Percentiles rank a stretch among this genome's conserved stretches.
These are phyloP conservation scores for Candida suzukii DNA, from an alignment of 805 yeast species.

Conservation along the genomic window DNA sequence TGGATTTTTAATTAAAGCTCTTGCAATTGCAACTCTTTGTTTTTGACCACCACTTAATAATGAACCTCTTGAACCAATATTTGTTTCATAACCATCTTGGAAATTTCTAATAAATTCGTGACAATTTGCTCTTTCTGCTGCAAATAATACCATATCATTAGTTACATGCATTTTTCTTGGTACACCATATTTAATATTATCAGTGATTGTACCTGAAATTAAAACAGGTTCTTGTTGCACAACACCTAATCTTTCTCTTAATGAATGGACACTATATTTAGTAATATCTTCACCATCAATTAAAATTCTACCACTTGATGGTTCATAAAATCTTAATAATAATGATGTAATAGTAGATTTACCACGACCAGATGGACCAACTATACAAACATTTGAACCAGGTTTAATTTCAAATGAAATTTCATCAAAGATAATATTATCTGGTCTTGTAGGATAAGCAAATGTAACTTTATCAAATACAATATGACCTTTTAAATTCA, in stretches of 20 bases:
- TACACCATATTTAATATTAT: conserved; percentile 76
- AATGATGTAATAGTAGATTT: conserved; percentile 85
- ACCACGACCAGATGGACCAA: conserved; percentile 95
- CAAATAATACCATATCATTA: conserved; percentile 53
- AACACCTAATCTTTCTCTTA: conserved; percentile 71
- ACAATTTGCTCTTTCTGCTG: conserved; percentile 71
- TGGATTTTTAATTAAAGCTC: conserved; percentile 65
- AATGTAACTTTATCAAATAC: conserved; percentile 62
- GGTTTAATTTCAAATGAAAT: conserved; percentile 59
- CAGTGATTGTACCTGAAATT: conserved; percentile 80
- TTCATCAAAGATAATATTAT: conserved; percentile 56
- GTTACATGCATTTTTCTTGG: conserved; percentile 42
- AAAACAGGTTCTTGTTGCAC: conserved; percentile 91
- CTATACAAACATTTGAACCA: conserved; percentile 88
- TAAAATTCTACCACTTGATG: conserved; percentile 54
- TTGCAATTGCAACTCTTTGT: conserved; percentile 70
- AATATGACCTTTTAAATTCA: conserved; percentile 46
- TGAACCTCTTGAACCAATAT: conserved; percentile 76
- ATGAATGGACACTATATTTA: conserved; percentile 66
- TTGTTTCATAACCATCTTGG: conserved; percentile 77
- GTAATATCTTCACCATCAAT: conserved; percentile 64
- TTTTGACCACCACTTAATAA: conserved; percentile 67
- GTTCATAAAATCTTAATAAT: conserved; percentile 79
- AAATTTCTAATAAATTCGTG: conserved; percentile 59
- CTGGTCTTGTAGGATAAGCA: conserved; percentile 81